phyloP scores from a whole-genome alignment of 2,329 filamentous ascomycete species.

The Leptographium procerum region DNA sequence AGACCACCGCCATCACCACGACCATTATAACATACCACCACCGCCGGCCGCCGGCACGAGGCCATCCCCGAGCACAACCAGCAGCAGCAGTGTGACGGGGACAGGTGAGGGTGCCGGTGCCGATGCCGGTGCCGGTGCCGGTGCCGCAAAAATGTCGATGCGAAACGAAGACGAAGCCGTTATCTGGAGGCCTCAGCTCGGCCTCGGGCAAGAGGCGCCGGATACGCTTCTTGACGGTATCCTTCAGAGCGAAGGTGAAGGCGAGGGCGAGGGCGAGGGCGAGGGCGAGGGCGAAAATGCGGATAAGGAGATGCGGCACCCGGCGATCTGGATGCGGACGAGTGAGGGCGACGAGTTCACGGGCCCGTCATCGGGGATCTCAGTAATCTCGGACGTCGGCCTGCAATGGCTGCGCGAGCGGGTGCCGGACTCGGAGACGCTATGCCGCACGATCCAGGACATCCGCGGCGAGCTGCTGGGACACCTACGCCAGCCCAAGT shows the following conservation, averaged over 20 bases:
- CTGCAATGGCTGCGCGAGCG: conserved; percentile 21
- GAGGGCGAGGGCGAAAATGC: not conserved
- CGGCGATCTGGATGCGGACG: conserved; percentile 4
- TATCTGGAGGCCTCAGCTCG: not conserved
- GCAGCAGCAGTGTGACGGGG: not conserved
- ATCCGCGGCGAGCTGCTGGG: conserved; percentile 3
- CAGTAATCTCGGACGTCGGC: conserved; percentile 9
- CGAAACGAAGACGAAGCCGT: not conserved
- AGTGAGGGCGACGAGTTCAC: conserved; percentile 5
- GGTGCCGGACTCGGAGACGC: not conserved
- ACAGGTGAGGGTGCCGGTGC: not conserved
- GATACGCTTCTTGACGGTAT: not conserved
- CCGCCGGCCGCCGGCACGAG: not conserved
- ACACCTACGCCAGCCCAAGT: conserved; percentile 6
- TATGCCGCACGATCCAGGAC: conserved; percentile 3
- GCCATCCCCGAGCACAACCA: not conserved
- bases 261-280: not conserved
- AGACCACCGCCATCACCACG: not conserved
- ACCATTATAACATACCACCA: not conserved
- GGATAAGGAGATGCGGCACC: not conserved
- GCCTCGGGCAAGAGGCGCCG: not conserved
- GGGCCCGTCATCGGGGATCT: conserved; percentile 5
- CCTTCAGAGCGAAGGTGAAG: not conserved
- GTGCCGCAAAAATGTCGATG: not conserved
- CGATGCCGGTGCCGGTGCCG: not conserved